phyloP scores from a whole-genome alignment of 129 eudicot species.

The sunflower (Helianthus annuus) region DNA sequence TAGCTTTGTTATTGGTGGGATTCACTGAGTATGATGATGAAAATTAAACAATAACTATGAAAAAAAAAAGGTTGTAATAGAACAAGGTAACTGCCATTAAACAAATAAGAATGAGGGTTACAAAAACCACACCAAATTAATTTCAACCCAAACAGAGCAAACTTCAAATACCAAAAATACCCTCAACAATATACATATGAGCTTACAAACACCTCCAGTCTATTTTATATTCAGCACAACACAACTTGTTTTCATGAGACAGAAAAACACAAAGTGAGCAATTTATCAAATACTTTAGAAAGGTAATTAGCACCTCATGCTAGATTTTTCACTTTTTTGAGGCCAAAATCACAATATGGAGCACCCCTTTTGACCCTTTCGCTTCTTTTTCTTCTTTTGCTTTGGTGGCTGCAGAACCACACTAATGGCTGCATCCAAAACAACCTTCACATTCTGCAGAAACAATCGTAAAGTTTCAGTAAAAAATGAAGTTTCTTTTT shows the following conservation, averaged over 20 bases:
- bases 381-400: conserved; percentile 91
- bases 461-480: conserved; percentile 4
- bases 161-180: conserved; percentile 40
- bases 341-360: conserved; percentile 44
- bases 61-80: background rate
- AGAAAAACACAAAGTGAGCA: conserved; percentile 31
- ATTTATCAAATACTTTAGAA: conserved; percentile 31
- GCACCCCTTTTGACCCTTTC: conserved; percentile 83
- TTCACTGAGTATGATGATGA: too few relatives aligned
- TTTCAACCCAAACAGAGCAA: conserved; percentile 31
- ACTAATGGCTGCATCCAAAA: conserved; percentile 91
- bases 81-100: conserved; percentile 19
- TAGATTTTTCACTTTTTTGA: conserved; percentile 5
- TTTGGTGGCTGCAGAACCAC: conserved; percentile 96
- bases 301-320: conserved; percentile 33
- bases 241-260: conserved; percentile 36
- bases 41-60: background rate
- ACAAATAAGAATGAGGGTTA: conserved; percentile 32
- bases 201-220: conserved; percentile 34
- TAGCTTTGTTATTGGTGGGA: too few relatives aligned
- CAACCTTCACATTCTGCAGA: conserved; percentile 90
- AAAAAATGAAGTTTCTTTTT: background rate
- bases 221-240: conserved; percentile 21
- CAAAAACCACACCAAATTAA: conserved; percentile 30
- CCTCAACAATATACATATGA: conserved; percentile 31